phyloP scores from a whole-genome alignment of 495 filamentous ascomycete species.

The Penicillium robsamsonii region DNA sequence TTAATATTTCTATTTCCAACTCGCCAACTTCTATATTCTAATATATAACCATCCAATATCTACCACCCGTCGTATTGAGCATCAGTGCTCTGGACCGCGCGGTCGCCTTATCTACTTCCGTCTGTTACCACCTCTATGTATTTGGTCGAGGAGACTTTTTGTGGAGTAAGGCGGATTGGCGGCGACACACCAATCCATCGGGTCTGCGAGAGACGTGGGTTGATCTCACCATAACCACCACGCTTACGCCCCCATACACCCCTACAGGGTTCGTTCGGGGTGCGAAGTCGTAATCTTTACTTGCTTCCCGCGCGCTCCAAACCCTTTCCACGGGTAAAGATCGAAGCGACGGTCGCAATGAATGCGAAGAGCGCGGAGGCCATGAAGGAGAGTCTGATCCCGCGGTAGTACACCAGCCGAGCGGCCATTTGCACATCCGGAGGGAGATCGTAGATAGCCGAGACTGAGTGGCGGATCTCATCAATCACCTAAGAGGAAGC shows the following conservation, averaged over 20 bases:
- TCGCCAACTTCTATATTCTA: not conserved
- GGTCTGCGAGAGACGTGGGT: not conserved
- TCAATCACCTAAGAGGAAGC: constrained; percentile 49
- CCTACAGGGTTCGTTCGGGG: not conserved
- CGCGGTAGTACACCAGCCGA: constrained; percentile 58
- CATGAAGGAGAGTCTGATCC: constrained; percentile 54
- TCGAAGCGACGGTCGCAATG: constrained; percentile 48
- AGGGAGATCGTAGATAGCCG: constrained; percentile 51
- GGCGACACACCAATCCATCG: not conserved
- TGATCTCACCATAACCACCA: not conserved
- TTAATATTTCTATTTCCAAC: not conserved
- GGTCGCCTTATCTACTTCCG: not conserved
- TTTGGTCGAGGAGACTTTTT: not conserved
- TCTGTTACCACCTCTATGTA: not conserved
- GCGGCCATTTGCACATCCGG: constrained; percentile 59
- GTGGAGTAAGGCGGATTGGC: no score
- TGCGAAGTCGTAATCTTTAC: constrained; percentile 1
- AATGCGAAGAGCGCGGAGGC: constrained; percentile 52
- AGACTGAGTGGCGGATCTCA: constrained; percentile 60
- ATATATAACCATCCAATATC: not conserved
- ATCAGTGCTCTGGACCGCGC: not conserved
- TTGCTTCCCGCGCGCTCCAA: constrained; percentile 26
- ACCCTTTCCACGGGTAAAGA: constrained; percentile 51
- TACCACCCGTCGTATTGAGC: not conserved
- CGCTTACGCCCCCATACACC: not conserved